Base-by-base conservation (phyloP, 1,139 yeast species). In the Protomyces gravidus region DNA sequence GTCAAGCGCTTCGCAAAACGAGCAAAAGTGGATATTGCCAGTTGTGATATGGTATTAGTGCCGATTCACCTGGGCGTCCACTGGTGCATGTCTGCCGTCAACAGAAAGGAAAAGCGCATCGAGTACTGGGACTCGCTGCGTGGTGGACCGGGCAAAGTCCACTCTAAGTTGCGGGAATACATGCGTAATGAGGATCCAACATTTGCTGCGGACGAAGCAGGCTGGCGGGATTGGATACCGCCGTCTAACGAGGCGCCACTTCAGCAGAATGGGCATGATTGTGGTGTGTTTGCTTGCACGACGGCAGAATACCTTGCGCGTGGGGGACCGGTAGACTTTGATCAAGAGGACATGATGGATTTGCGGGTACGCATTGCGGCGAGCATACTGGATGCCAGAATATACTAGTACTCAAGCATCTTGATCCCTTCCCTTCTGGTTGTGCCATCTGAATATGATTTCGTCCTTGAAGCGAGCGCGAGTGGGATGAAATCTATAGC, bases 211-310 rank as follows among this genome's bases (percentile, higher is more conserved):
- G 71, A 71, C 59, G 63, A 64, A 23, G 21, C n/a, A 4, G 17
- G 23, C 0, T 65, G 67, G 67, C 55, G 51, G 21, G 62, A 65
- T 19, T 62, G 62, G 64, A 39, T 65, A 47, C 49, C 68, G 23
- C 42, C 42, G 7, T n/a, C 42, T 15, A 28, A 51, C 39, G 74
- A 77, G 26, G 81, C 90, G 39, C 98, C 98, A 0, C 89, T 85
- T 66, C 99, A 94, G 70, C 76, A 78, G 32, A 94, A 94, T 69
- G 97, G 97, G 0, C 87, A 72, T 65, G 99, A 94, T 70, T 94
- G 99, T 73, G 99, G 99, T 1, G 95, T 92, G 1, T 92, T 90
- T 68, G 81, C 95, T 6, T 86, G 97, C 71, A 81, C 89, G 60
- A 85, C 86, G 62, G 88, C 89, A 0, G 80, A 82, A 58, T 84